Conservation (phyloP, 768 basidiomycete genomes). For the Cytidiella melzeri region DNA sequence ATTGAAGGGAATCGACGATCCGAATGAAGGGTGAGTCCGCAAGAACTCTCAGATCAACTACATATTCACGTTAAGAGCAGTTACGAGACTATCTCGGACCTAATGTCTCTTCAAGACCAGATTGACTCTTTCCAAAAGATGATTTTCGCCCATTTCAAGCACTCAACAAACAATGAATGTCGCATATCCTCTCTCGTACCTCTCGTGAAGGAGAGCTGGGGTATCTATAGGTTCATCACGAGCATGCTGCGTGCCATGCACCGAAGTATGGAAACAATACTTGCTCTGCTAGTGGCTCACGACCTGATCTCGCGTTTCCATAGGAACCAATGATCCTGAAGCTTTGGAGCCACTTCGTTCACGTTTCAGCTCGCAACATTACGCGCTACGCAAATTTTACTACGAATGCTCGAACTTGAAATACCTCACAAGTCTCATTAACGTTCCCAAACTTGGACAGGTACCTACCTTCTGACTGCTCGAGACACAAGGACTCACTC, state of each 20-base stretch:
- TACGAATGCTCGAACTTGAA: conserved; percentile 99
- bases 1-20: conserved; percentile 95
- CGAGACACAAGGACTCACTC: background rate
- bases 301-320: background rate
- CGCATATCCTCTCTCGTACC: conserved; percentile 95
- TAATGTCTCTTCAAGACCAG: conserved; percentile 97
- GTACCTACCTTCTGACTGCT: conserved; percentile 34
- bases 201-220: conserved; percentile 98
- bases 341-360: conserved; percentile 84
- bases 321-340: conserved; percentile 87
- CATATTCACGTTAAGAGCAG: conserved; percentile 35
- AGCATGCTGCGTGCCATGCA: conserved; percentile 99
- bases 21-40: conserved; percentile 86
- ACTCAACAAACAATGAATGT: conserved; percentile 93
- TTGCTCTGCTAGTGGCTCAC: too few species aligned
- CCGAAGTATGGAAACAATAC: conserved; percentile 49
- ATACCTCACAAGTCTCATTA: conserved; percentile 94
- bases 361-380: conserved; percentile 87
- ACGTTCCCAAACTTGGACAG: conserved; percentile 94
- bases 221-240: conserved; percentile 97
- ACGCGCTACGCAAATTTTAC: conserved; percentile 93
- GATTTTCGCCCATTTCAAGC: conserved; percentile 91
- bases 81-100: conserved; percentile 95
- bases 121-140: conserved; percentile 99
- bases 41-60: background rate